These are phyloP conservation scores for Citrus unshiu DNA, from an alignment of 345 rosid genomes.

Conservation along the genomic window DNA sequence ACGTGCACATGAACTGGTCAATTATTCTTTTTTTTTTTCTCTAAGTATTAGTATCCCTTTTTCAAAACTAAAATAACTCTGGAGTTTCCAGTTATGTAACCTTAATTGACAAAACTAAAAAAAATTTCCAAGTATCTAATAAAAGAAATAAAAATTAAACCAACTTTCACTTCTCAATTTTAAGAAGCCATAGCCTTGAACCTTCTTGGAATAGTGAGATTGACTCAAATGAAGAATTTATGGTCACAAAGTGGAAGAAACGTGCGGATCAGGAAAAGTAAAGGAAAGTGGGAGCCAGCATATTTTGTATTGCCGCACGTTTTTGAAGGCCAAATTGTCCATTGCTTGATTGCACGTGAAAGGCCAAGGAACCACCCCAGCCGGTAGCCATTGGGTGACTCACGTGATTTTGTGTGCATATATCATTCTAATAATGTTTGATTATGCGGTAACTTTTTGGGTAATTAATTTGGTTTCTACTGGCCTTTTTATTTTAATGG, in stretches of 20 bases:
- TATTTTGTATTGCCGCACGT: background rate
- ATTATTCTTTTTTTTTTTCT: background rate
- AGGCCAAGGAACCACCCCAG: background rate
- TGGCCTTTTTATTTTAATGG: too few relatives aligned
- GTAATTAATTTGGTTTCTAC: background rate
- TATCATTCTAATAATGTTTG: background rate
- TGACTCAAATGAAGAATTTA: background rate
- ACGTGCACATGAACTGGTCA: background rate
- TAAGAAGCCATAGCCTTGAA: background rate
- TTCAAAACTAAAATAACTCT: background rate
- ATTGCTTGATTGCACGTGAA: background rate
- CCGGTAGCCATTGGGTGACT: too few relatives aligned
- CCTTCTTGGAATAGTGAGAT: background rate
- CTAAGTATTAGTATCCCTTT: background rate
- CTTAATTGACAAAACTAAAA: background rate
- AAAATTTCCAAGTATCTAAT: background rate
- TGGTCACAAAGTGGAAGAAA: conserved; percentile 15
- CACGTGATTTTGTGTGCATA: too few relatives aligned
- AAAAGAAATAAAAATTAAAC: background rate
- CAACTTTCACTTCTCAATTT: background rate
- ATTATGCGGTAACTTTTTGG: background rate
- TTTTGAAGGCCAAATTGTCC: background rate
- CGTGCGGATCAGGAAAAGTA: conserved; percentile 5
- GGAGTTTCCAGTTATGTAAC: background rate
- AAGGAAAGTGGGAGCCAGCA: conserved; percentile 10